These are phyloP conservation scores for Scolecobasidium constrictum DNA, from an alignment of 2,329 filamentous ascomycete genomes.

Conservation along the genomic window DNA sequence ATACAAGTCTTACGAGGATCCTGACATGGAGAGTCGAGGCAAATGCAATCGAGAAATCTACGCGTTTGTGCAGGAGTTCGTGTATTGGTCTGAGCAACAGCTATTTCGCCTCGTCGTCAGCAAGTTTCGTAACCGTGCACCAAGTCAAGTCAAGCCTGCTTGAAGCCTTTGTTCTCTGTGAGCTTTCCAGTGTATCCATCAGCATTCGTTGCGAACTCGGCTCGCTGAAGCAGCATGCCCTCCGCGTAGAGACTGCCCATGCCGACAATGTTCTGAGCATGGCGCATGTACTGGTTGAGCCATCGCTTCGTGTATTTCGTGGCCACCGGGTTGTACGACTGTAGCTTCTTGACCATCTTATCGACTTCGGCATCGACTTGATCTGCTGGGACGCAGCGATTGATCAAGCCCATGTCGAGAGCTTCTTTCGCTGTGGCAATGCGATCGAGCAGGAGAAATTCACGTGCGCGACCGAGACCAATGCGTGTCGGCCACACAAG, in stretches of 20 bases:
- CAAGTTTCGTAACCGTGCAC: too few species aligned
- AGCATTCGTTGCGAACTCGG: slow-evolving; percentile 1
- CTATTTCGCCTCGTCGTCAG: too few species aligned
- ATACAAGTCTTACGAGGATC: too few species aligned
- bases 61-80: too few species aligned
- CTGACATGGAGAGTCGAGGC: too few species aligned
- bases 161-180: slow-evolving; percentile 1
- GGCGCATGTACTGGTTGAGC: slow-evolving; percentile 3
- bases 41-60: too few species aligned
- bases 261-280: slow-evolving; percentile 1
- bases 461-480: neutral
- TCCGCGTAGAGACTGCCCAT: slow-evolving; percentile 1
- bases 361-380: slow-evolving; percentile 4
- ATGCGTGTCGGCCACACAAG: neutral
- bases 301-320: slow-evolving; percentile 2
- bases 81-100: too few species aligned
- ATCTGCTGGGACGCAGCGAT: slow-evolving; percentile 1
- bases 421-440: slow-evolving; percentile 1
- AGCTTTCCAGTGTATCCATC: neutral
- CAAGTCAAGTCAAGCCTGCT: neutral
- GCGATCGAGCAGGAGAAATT: slow-evolving; percentile 1
- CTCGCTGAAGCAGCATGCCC: neutral
- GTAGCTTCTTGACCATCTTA: slow-evolving; percentile 1
- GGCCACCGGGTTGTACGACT: slow-evolving; percentile 1
- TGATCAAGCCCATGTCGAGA: slow-evolving; percentile 4